A percentile compares a stretch with the other conserved stretches of the same genome.
Conservation (phyloP, 257 asterid species). For the Echium plantagineum region DNA sequence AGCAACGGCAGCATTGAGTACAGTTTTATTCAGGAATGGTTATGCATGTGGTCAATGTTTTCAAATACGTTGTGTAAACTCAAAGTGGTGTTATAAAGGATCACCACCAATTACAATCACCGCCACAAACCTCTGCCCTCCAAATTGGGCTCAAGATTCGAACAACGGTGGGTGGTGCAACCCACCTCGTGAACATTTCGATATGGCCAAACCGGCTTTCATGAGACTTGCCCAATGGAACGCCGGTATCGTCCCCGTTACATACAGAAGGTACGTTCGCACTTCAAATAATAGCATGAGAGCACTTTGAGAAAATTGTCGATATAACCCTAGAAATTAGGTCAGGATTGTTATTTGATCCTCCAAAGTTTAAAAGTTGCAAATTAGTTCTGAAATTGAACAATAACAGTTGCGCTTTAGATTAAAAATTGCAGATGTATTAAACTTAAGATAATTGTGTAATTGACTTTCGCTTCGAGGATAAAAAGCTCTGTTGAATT, state of each 20-base stretch:
- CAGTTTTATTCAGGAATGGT: conserved; percentile 63
- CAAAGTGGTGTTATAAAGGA: conserved; percentile 36
- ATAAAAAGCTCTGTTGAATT: too few species aligned
- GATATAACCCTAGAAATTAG: too few species aligned
- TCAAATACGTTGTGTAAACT: conserved; percentile 40
- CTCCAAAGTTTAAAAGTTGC: too few species aligned
- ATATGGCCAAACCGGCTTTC: conserved; percentile 79
- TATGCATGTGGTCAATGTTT: conserved; percentile 80
- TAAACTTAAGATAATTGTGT: too few species aligned
- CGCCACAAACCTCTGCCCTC: conserved; percentile 80
- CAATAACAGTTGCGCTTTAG: too few species aligned
- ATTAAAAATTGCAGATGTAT: too few species aligned
- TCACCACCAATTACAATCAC: conserved; percentile 50
- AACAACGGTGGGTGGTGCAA: conserved; percentile 92
- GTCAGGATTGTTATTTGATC: too few species aligned
- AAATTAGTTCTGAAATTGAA: too few species aligned
- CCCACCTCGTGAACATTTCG: conserved; percentile 75
- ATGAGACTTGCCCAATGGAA: conserved; percentile 71
- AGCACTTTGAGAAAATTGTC: too few species aligned
- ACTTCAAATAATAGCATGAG: too few species aligned
- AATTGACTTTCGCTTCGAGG: too few species aligned
- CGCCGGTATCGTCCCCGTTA: conserved; percentile 71
- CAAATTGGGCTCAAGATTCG: conserved; percentile 57
- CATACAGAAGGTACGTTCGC: conserved; percentile 42
- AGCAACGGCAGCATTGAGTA: conserved; percentile 63